phyloP scores from a whole-genome alignment of 345 rosid species.

The Melaleuca quinquenervia region DNA sequence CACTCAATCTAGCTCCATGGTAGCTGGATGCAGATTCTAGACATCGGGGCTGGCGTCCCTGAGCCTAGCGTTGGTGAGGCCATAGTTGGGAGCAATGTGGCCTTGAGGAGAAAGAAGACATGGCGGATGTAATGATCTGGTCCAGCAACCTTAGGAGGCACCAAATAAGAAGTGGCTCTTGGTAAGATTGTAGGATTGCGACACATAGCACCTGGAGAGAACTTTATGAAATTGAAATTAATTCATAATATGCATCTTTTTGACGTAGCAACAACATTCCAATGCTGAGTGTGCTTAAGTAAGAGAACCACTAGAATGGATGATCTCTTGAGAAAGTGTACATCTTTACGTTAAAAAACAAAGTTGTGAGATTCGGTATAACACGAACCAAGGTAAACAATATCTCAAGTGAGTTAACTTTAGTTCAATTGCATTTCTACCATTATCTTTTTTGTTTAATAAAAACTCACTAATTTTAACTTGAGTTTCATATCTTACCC shows the following conservation, averaged over 20 bases:
- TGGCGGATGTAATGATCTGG: background rate
- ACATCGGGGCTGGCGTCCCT: background rate
- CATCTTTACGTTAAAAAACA: background rate
- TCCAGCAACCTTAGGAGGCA: background rate
- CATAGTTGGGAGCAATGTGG: background rate
- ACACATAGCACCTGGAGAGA: background rate
- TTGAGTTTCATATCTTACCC: too few relatives aligned
- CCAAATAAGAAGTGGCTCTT: too few relatives aligned
- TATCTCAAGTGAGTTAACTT: background rate
- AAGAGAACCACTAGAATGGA: background rate
- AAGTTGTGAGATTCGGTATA: background rate
- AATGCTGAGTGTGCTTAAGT: background rate
- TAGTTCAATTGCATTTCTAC: too few relatives aligned
- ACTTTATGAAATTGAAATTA: background rate
- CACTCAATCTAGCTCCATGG: background rate
- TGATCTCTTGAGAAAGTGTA: background rate
- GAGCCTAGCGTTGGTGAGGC: background rate
- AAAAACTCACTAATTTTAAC: too few relatives aligned
- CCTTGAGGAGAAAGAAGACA: background rate
- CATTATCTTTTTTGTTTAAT: too few relatives aligned
- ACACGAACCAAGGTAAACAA: background rate
- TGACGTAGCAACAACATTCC: too few relatives aligned
- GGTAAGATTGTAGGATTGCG: background rate
- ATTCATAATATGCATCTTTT: background rate
- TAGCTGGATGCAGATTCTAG: background rate